A percentile compares a stretch with the other conserved stretches of the same genome.
Evolutionary conservation across 169 alveolate species (phyloP).

Genomic region (Besnoitia besnoiti): DNA sequence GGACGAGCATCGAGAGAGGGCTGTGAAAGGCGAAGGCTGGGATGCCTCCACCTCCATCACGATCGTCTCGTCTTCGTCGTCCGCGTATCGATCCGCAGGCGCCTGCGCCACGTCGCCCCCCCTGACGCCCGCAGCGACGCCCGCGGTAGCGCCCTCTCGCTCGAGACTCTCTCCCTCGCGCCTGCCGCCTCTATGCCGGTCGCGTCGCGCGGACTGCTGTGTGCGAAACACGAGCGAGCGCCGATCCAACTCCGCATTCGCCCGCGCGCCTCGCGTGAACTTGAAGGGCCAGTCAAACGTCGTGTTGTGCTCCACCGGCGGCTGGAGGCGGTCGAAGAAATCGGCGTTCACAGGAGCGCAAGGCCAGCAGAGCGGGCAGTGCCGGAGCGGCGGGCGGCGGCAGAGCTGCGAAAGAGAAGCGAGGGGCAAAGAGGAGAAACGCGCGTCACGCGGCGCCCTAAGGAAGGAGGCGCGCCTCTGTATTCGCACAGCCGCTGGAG

Average conservation of each 20-base stretch:
- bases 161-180: background rate
- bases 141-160: background rate
- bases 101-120: no score
- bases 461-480: background rate
- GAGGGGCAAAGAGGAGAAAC: background rate
- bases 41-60: background rate
- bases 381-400: slow-evolving; percentile 42
- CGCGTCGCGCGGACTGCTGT: slow-evolving; percentile 28
- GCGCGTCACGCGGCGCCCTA: background rate
- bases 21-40: no score
- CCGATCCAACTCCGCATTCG: slow-evolving; percentile 32
- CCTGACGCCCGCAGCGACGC: no score
- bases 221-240: slow-evolving; percentile 1
- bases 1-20: no score
- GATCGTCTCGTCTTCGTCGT: background rate
- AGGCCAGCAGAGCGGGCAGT: slow-evolving; percentile 65
- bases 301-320: slow-evolving; percentile 67
- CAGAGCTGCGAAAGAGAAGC: slow-evolving; percentile 22
- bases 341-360: slow-evolving; percentile 51
- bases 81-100: background rate
- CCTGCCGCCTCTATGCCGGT: background rate
- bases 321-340: slow-evolving; percentile 62
- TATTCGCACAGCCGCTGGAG: no score
- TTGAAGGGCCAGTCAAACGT: slow-evolving; percentile 63
- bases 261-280: slow-evolving; percentile 25